Base-by-base conservation (phyloP, 2,329 filamentous ascomycete genomes). In the Epichloe coenophiala region DNA sequence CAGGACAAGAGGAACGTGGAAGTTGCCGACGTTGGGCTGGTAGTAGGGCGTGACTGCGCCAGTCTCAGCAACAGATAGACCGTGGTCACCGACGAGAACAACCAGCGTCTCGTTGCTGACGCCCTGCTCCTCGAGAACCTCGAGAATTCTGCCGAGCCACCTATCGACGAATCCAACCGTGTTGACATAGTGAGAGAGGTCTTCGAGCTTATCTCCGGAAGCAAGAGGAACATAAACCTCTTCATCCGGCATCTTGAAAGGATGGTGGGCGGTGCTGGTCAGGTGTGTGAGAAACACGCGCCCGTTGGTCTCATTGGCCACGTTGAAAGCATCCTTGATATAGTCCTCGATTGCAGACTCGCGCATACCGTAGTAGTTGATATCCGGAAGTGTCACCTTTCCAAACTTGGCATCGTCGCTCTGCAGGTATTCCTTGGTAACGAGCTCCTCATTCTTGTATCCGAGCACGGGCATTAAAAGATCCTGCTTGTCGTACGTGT, bases 241-340 rank as follows among this genome's bases (percentile, higher is more conserved):
- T 0, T 56, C 58, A 5, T 56, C 57, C 8, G 64, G 64, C 47
- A 67, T 55, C 5, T 54, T 55, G 39, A 65, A 68, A 7, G 63
- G 61, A 42, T 67, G 64, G 48, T 68, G 65, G 2, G 60, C 62
- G 4, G 65, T 67, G 52, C 64, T 66, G 3, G 65, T 68, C 3
- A 68, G 50, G 51, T 68, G 65, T 2, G 63, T 62, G 1, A 68
- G 49, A 35, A 67, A 68, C 0, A 67, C 55, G 9, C 65, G 58
- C 40, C 65, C 59, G 13, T 66, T 57, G 1, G 59, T 60, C 39
- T 61, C 55, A 33, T 56, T 60, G 8, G 65, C 63, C 3, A 55
- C 52, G 2, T 51, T 51, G 21, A 67, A 65, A 13, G 59, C 55
- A 44, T 68, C 63, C 3, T 53, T 55, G 37, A 67, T 57, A 15